phyloP scores from a whole-genome alignment of 192 early-diverging fungal species.

The Umbelopsis ramanniana region DNA sequence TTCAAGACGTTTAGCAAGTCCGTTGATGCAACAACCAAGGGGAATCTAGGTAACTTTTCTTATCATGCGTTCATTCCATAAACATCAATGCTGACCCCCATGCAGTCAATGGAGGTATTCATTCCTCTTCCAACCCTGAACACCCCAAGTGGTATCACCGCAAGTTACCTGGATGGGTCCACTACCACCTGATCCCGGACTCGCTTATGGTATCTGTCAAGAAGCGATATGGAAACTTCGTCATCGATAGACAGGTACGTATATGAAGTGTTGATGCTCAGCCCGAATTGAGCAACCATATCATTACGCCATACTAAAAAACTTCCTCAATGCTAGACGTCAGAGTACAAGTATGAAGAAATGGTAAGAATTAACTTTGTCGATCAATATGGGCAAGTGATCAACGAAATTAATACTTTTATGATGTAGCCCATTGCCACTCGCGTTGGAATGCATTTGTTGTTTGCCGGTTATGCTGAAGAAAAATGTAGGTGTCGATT shows the following conservation, averaged over 20 bases:
- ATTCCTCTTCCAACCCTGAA: slow-evolving; percentile 25
- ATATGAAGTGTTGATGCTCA: not conserved
- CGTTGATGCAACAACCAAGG: slow-evolving; percentile 23
- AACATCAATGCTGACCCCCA: not conserved
- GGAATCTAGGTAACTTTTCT: slow-evolving; percentile 3
- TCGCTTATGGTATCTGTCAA: slow-evolving; percentile 46
- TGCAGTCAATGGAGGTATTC: slow-evolving; percentile 32
- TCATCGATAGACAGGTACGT: slow-evolving; percentile 41
- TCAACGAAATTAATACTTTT: too few relatives aligned
- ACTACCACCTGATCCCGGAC: slow-evolving; percentile 43
- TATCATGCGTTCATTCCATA: too few relatives aligned
- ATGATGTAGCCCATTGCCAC: slow-evolving; percentile 47
- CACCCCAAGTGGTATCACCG: slow-evolving; percentile 32
- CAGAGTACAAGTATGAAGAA: slow-evolving; percentile 49
- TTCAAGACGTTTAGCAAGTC: slow-evolving; percentile 17
- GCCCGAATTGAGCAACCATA: too few relatives aligned
- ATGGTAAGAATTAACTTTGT: slow-evolving; percentile 25
- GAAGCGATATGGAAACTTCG: slow-evolving; percentile 49
- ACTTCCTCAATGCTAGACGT: too few relatives aligned
- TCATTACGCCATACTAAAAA: too few relatives aligned
- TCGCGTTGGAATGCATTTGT: slow-evolving; percentile 56
- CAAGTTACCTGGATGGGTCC: slow-evolving; percentile 34
- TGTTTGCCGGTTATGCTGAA: slow-evolving; percentile 48
- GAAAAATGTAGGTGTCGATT: slow-evolving; percentile 33
- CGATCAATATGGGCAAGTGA: not conserved